These are phyloP conservation scores for Avena atlantica DNA, from an alignment of 176 grass and related monocot genomes.

Conservation along the genomic window DNA sequence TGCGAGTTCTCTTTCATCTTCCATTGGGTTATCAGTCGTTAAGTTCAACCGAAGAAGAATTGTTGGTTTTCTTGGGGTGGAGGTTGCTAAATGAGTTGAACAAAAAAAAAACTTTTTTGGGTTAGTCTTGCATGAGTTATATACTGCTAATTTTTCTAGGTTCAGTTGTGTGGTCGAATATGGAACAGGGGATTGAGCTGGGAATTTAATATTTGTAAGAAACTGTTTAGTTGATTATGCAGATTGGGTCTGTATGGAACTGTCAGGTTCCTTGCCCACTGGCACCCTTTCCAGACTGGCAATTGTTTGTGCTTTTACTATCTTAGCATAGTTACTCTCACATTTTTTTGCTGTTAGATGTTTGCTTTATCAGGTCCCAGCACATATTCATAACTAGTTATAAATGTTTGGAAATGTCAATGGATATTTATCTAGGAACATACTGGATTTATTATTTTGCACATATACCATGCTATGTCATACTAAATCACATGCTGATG, in stretches of 20 bases:
- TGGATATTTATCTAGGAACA: background rate
- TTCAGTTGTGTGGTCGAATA: background rate
- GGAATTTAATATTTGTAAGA: background rate
- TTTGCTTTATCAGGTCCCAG: background rate
- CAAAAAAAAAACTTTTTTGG: background rate
- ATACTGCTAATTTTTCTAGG: background rate
- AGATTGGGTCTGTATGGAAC: background rate
- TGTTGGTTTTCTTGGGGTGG: background rate
- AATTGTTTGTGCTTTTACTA: background rate
- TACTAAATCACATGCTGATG: conserved; percentile 36
- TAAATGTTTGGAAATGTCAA: background rate
- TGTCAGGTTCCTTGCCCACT: background rate
- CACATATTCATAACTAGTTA: background rate
- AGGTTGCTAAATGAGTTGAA: conserved; percentile 8
- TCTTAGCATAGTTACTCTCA: background rate
- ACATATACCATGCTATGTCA: conserved; percentile 6
- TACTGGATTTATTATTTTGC: background rate
- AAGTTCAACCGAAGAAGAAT: conserved; percentile 6
- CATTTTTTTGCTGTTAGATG: background rate
- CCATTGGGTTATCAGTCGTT: background rate
- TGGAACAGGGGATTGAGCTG: background rate
- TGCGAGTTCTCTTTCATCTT: background rate
- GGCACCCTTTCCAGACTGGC: background rate
- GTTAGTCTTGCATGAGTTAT: background rate
- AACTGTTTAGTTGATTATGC: background rate